Evolutionary conservation across 306 rosid species (phyloP).

Genomic region (Pyrus pyrifolia): DNA sequence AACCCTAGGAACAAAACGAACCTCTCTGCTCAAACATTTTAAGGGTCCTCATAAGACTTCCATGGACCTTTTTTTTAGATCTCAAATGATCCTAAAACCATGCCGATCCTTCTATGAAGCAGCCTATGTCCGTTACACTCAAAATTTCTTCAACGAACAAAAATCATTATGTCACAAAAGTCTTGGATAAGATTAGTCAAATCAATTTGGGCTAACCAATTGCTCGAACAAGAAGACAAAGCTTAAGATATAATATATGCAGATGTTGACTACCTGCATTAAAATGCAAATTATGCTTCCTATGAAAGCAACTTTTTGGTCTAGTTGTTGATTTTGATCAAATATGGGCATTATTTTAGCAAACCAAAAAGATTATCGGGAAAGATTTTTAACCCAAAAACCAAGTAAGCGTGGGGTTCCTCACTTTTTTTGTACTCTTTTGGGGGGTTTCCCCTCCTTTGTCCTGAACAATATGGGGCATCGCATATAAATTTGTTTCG

Average conservation of each 20-base stretch:
- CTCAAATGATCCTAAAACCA: too few species aligned
- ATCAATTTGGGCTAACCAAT: background rate
- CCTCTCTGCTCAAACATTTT: fast-evolving
- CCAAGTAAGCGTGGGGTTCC: background rate
- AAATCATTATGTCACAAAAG: background rate
- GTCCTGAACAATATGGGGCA: background rate
- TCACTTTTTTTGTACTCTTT: constrained; percentile 1
- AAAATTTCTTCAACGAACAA: background rate
- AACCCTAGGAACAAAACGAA: too few species aligned
- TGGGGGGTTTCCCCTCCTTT: background rate
- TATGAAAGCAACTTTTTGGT: background rate
- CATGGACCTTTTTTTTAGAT: too few species aligned
- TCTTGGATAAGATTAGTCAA: background rate
- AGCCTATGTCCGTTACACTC: too few species aligned
- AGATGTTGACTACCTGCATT: too few species aligned
- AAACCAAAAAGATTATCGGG: background rate
- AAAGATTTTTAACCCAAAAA: background rate
- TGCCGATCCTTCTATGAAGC: too few species aligned
- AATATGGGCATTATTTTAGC: background rate
- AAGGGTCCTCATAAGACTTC: too few species aligned
- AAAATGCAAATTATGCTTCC: background rate
- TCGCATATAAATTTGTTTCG: background rate
- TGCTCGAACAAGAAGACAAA: background rate
- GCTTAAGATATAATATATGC: background rate
- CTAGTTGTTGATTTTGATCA: too few species aligned